These are phyloP conservation scores for Podaxis sp. DNA, from an alignment of 768 basidiomycete species.

Conservation along the genomic window DNA sequence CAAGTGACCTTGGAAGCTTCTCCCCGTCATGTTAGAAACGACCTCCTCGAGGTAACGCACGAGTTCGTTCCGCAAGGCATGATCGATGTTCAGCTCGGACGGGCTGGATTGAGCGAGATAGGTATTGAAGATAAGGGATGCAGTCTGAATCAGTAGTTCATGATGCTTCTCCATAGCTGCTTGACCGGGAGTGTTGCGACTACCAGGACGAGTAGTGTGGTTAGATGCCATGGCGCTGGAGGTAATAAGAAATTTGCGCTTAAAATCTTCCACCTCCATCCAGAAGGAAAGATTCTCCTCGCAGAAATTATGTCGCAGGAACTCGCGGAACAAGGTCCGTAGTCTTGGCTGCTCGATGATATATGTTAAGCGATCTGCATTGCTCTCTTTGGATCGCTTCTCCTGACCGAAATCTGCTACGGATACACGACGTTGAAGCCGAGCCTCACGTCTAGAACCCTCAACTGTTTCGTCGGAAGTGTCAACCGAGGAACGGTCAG, in stretches of 20 bases:
- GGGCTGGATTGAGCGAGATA: constrained; percentile 95
- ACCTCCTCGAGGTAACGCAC: constrained; percentile 92
- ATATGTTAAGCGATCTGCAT: constrained; percentile 85
- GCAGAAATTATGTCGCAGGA: constrained; percentile 91
- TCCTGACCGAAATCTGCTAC: constrained; percentile 65
- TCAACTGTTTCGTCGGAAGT: constrained; percentile 33
- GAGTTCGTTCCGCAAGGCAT: constrained; percentile 91
- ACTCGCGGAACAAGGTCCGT: constrained; percentile 90
- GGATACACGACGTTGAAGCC: constrained; percentile 77
- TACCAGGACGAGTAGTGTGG: constrained; percentile 35
- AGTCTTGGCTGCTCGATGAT: constrained; percentile 92
- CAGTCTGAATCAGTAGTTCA: constrained; percentile 90
- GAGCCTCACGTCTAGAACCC: constrained; percentile 43
- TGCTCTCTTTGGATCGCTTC: constrained; percentile 77
- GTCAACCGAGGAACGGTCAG: constrained; percentile 62
- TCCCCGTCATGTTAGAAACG: constrained; percentile 74
- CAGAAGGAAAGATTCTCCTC: constrained; percentile 98
- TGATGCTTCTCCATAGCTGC: constrained; percentile 97
- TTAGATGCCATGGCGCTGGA: constrained; percentile 78
- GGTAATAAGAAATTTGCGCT: constrained; percentile 92
- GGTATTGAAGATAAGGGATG: constrained; percentile 90
- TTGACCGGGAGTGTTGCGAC: constrained; percentile 65
- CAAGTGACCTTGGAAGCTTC: constrained; percentile 74
- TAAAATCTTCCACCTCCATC: constrained; percentile 97
- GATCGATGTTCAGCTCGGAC: constrained; percentile 98